A percentile compares a stretch with the other conserved stretches of the same genome.
Conservation (phyloP, 1,139 yeast genomes). For the Lizanozyma gosingica region DNA sequence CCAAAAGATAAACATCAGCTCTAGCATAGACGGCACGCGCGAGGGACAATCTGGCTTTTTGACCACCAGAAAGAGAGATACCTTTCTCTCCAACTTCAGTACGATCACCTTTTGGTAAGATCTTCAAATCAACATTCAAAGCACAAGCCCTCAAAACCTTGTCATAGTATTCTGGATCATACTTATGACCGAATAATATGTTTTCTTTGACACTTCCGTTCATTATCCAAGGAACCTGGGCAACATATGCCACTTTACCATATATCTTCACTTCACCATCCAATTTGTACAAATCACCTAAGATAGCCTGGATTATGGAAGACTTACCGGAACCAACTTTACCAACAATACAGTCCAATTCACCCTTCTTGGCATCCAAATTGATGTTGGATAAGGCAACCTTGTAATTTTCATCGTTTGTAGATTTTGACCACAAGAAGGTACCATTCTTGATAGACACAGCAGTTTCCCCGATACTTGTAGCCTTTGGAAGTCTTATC, state of each 20-base stretch:
- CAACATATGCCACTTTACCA: constrained; percentile 84
- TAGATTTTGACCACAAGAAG: constrained; percentile 81
- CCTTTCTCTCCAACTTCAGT: constrained; percentile 98
- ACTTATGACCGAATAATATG: constrained; percentile 80
- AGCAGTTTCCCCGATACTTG: constrained; percentile 56
- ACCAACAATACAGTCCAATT: constrained; percentile 82
- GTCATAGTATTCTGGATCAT: constrained; percentile 71
- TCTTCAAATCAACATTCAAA: constrained; percentile 64
- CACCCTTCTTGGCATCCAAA: constrained; percentile 67
- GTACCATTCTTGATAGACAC: constrained; percentile 67
- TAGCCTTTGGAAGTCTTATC: constrained; percentile 44
- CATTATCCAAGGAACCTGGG: constrained; percentile 95
- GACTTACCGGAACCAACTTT: constrained; percentile 92
- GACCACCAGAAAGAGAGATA: constrained; percentile 93
- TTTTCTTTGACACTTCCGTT: constrained; percentile 88
- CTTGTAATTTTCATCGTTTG: constrained; percentile 42
- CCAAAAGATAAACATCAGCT: constrained; percentile 84
- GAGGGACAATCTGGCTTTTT: constrained; percentile 84
- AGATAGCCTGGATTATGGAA: constrained; percentile 69
- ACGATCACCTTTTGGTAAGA: constrained; percentile 78
- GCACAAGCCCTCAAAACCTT: constrained; percentile 86
- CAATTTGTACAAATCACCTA: constrained; percentile 79
- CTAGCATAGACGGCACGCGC: constrained; percentile 95
- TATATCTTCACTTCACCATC: constrained; percentile 66
- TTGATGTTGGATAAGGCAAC: constrained; percentile 70